Evolutionary conservation across 495 filamentous ascomycete genomes (phyloP).

Genomic region (Thozetella sp.): DNA sequence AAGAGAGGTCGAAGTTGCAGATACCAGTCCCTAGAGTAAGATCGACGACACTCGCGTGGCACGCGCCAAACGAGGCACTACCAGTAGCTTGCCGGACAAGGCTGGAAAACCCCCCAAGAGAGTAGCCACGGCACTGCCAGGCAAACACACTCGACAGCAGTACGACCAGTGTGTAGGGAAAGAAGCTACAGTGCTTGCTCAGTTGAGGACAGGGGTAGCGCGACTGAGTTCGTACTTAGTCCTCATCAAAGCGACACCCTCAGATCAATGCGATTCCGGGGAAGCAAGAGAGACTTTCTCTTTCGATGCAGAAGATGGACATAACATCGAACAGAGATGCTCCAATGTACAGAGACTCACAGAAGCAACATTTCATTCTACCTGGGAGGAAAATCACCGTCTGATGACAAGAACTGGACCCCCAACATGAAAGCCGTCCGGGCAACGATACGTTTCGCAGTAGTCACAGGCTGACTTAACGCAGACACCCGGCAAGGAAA

Average conservation of each 20-base stretch:
- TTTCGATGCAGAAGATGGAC: slow-evolving; percentile 33
- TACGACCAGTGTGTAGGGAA: slow-evolving; percentile 34
- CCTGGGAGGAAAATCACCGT: no score
- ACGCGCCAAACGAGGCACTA: no score
- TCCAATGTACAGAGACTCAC: slow-evolving; percentile 28
- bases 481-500: slow-evolving; percentile 13
- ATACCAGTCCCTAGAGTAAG: no score
- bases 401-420: slow-evolving; percentile 29
- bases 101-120: slow-evolving; percentile 27
- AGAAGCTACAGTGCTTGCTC: slow-evolving; percentile 30
- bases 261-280: slow-evolving; percentile 23
- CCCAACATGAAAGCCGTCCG: slow-evolving; percentile 33
- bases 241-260: slow-evolving; percentile 21
- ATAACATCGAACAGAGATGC: slow-evolving; percentile 27
- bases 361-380: slow-evolving; percentile 35
- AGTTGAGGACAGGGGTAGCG: slow-evolving; percentile 35
- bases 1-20: no score
- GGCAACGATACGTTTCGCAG: slow-evolving; percentile 33
- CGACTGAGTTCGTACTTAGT: slow-evolving; percentile 35
- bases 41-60: no score
- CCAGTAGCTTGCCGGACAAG: slow-evolving; percentile 13
- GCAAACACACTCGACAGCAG: slow-evolving; percentile 27
- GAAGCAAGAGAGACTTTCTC: slow-evolving; percentile 36
- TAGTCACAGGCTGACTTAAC: slow-evolving; percentile 36
- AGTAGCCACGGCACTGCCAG: slow-evolving; percentile 30